Evolutionary conservation across 306 rosid genomes (phyloP).

Genomic region (Senna tora): DNA sequence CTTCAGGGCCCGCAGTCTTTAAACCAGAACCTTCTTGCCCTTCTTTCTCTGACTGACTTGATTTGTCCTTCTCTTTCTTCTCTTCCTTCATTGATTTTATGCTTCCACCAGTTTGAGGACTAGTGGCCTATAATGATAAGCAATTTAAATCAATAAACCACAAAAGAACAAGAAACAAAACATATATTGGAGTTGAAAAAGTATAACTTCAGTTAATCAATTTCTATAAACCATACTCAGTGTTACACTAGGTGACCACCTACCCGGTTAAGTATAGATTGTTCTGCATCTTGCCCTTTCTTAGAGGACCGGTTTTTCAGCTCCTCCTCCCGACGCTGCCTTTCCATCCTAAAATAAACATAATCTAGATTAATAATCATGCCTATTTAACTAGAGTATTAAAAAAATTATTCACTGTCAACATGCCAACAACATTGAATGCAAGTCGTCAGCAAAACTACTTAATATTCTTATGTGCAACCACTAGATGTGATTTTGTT

Average conservation of each 20-base stretch:
- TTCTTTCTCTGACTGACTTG: slow-evolving; percentile 81
- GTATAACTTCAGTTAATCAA: background rate
- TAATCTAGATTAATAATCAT: slow-evolving; percentile 3
- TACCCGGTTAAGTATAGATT: slow-evolving; percentile 76
- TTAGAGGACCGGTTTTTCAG: slow-evolving; percentile 72
- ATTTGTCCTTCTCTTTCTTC: slow-evolving; percentile 64
- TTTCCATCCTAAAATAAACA: slow-evolving; percentile 76
- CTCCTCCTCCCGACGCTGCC: slow-evolving; percentile 96
- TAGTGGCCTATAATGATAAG: slow-evolving; percentile 62
- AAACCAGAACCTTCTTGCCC: slow-evolving; percentile 83
- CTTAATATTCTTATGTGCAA: background rate
- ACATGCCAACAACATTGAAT: background rate
- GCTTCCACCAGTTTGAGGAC: slow-evolving; percentile 95
- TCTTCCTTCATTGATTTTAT: slow-evolving; percentile 89
- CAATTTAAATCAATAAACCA: slow-evolving; percentile 27
- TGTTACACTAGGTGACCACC: slow-evolving; percentile 30
- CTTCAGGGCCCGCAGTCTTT: slow-evolving; percentile 93
- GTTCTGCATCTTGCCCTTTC: slow-evolving; percentile 89
- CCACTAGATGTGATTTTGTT: background rate
- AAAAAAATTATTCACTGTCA: background rate
- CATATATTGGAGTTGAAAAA: background rate
- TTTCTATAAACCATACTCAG: background rate
- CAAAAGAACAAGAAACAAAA: slow-evolving; percentile 4
- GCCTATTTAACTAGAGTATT: no score
- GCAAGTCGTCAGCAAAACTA: background rate